A percentile compares a stretch with the other conserved stretches of the same genome.
phyloP scores from a whole-genome alignment of 1,284 basidiomycete species.

The Erythrobasidium hasegawianum region DNA sequence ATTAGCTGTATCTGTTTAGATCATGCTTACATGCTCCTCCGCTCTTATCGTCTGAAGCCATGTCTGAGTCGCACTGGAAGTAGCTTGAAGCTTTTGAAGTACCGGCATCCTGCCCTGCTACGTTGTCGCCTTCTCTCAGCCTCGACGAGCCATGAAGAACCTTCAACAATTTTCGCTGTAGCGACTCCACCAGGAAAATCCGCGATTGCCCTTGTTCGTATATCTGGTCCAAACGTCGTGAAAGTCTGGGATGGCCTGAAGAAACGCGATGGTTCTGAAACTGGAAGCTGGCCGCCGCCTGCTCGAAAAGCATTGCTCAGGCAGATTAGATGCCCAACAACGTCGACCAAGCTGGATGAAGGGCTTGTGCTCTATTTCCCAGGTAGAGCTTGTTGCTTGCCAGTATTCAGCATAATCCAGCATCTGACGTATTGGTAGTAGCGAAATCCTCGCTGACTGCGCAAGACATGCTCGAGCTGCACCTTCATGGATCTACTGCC shows the following conservation, averaged over 20 bases:
- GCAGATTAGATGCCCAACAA: constrained; percentile 62
- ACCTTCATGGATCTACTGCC: constrained; percentile 80
- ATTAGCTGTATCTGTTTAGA: no score
- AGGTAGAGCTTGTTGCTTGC: constrained; percentile 52
- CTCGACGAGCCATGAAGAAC: background rate
- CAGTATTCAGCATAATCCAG: no score
- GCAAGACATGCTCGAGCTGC: constrained; percentile 76
- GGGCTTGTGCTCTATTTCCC: constrained; percentile 75
- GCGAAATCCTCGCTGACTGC: constrained; percentile 62
- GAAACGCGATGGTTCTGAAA: constrained; percentile 39
- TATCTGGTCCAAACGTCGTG: constrained; percentile 69
- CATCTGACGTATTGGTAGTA: constrained; percentile 10
- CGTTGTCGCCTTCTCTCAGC: no score
- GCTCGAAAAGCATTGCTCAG: constrained; percentile 69
- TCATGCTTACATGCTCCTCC: no score
- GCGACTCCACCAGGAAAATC: constrained; percentile 77
- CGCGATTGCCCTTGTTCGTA: constrained; percentile 72
- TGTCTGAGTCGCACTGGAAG: no score
- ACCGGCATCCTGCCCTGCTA: no score
- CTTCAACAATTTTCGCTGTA: constrained; percentile 72
- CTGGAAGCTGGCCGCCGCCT: constrained; percentile 29
- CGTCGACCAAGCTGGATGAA: constrained; percentile 66
- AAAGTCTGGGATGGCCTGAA: constrained; percentile 62
- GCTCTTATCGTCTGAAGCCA: no score
- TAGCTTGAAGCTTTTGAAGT: no score